Evolutionary conservation across 345 rosid species (phyloP).

Genomic region (Arabis hirsuta): DNA sequence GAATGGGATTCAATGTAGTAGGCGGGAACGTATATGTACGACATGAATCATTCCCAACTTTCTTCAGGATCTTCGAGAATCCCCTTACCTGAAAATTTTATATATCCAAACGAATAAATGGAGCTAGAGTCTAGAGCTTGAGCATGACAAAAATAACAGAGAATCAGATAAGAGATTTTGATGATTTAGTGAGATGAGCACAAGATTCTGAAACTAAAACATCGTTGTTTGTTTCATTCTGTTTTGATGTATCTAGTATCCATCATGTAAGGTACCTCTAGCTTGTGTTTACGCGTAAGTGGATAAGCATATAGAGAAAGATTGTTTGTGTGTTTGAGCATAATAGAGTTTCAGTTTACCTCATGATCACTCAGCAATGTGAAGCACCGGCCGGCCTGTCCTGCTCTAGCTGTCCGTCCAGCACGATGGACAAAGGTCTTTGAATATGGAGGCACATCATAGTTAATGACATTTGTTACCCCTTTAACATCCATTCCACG

Average conservation of each 20-base stretch:
- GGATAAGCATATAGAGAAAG: conserved; percentile 9
- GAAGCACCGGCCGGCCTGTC: conserved; percentile 82
- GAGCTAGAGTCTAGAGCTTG: conserved; percentile 11
- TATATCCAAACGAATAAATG: conserved; percentile 16
- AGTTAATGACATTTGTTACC: conserved; percentile 82
- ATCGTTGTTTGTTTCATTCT: background rate
- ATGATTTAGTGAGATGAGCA: background rate
- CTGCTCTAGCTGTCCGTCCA: conserved; percentile 98
- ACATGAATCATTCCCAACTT: conserved; percentile 70
- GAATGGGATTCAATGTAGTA: conserved; percentile 56
- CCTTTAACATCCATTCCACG: conserved; percentile 98
- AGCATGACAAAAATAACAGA: conserved; percentile 3
- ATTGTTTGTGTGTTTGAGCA: background rate
- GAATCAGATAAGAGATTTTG: conserved; percentile 14
- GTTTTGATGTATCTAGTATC: background rate
- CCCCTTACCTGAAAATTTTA: conserved; percentile 66
- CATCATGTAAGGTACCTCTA: conserved; percentile 7
- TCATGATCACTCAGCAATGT: conserved; percentile 74
- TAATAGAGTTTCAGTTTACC: conserved; percentile 45
- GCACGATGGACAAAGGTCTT: conserved; percentile 94
- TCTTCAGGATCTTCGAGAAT: conserved; percentile 70
- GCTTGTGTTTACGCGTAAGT: background rate
- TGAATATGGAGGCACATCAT: conserved; percentile 78
- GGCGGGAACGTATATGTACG: conserved; percentile 58
- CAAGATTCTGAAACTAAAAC: background rate